Evolutionary conservation across 164 flowering plant genomes (phyloP).

Genomic region (Macadamia tetraphylla): DNA sequence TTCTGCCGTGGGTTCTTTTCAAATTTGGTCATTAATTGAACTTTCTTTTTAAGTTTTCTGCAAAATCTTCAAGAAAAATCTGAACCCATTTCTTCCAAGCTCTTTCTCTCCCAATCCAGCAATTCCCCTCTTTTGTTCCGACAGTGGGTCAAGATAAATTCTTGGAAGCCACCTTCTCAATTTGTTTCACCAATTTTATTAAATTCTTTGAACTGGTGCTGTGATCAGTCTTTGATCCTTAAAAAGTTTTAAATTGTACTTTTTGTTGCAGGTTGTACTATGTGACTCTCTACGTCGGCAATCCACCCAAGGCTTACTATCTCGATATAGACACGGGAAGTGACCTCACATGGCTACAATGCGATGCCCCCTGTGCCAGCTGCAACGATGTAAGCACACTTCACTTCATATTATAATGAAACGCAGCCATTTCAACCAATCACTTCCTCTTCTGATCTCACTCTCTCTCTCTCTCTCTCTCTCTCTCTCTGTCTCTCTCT

Average conservation of each 20-base stretch:
- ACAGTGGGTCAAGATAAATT: too few relatives aligned
- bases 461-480: not conserved
- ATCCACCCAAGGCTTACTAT: slow-evolving; percentile 71
- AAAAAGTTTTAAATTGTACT: too few relatives aligned
- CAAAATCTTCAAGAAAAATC: too few relatives aligned
- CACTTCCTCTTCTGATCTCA: too few relatives aligned
- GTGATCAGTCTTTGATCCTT: not conserved
- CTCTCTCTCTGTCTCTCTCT: not conserved
- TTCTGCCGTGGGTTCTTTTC: not conserved
- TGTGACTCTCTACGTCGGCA: slow-evolving; percentile 54
- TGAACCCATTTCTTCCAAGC: too few relatives aligned
- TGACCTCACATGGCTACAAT: slow-evolving; percentile 94
- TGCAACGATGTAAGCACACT: slow-evolving; percentile 48
- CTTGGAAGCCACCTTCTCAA: too few relatives aligned
- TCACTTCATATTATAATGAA: not conserved
- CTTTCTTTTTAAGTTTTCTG: too few relatives aligned
- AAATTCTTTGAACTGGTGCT: too few relatives aligned
- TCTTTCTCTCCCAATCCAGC: too few relatives aligned
- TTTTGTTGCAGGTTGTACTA: slow-evolving; percentile 53
- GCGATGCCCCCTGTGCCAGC: slow-evolving; percentile 78
- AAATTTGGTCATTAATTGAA: too few relatives aligned
- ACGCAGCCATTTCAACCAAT: not conserved
- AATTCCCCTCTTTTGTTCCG: too few relatives aligned
- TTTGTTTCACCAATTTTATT: too few relatives aligned
- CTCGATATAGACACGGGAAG: slow-evolving; percentile 97